Evolutionary conservation across 352 stramenopile species (phyloP), one percentile per base, ranked within the genome.

Genomic region (Discostella stelligera): DNA sequence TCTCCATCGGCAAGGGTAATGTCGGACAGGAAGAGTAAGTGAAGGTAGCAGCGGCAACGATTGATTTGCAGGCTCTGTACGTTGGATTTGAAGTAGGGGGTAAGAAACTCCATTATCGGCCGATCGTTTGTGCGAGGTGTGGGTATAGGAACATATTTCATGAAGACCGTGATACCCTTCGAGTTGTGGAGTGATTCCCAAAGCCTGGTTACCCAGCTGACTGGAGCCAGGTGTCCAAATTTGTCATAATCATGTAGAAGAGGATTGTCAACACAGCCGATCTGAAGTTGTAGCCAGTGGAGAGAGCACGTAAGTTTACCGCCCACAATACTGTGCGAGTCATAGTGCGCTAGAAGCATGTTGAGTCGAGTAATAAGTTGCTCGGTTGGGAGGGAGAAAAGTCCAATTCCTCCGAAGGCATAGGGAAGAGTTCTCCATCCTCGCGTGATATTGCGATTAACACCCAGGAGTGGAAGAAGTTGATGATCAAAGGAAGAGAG

Each of bases 331-430:
- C 30, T 54, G 20, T 30, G 53, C 0, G 50, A 25, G 2, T 62
- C 11, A 32, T 71, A 71, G 30, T 71, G 37, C 44, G 48, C 16
- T 25, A 70, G 21, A 18, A 70, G 55, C 6, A 70, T 11, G 16
- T 61, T 70, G 48, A 54, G 18, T 54, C 48, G 48, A 18, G 14
- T 23, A 23, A 54, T 54, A 23, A 54, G 23, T 14, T 54, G 48
- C 48, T 54, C 48, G 18, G 48, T 54, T 54, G 48, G 14, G 11
- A 54, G 5, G 13, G 14, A 23, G 18, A 54, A 18, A 23, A 54
- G 23, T 14, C 48, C 48, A 18, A 54, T 23, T 14, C 48, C 48
- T 54, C 48, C 13, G 48, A 14, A 54, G 48, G 48, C 23, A 23
- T 14, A 23, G 23, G 18, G 48, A 3, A 54, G 48, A 14, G 48